phyloP scores from a whole-genome alignment of 345 rosid genomes.

The Jatropha curcas region DNA sequence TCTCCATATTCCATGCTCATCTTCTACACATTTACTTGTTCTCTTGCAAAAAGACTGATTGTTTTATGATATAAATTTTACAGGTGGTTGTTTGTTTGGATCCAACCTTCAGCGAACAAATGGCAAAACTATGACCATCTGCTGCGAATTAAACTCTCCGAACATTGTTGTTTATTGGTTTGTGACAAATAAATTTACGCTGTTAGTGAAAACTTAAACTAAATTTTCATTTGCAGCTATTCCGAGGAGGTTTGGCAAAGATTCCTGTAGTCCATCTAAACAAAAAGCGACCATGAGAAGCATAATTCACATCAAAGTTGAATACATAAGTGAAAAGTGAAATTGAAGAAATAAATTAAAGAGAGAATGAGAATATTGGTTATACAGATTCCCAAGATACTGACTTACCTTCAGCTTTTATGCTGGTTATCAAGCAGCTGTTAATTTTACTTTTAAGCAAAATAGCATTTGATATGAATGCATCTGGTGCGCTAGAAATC shows the following conservation, averaged over 20 bases:
- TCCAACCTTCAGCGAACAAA: slow-evolving; percentile 53
- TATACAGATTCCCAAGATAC: too few species aligned
- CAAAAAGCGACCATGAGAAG: background rate
- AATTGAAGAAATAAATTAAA: background rate
- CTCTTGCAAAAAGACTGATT: background rate
- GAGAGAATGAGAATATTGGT: background rate
- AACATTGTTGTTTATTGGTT: background rate
- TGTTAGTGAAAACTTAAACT: background rate
- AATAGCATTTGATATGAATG: too few species aligned
- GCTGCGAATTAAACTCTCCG: too few species aligned
- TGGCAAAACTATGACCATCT: slow-evolving; percentile 57
- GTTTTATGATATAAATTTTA: slow-evolving; percentile 5
- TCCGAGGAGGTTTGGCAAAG: background rate
- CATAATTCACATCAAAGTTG: background rate
- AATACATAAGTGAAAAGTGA: background rate
- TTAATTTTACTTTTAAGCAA: too few species aligned
- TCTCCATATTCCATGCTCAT: background rate
- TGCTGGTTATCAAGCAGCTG: too few species aligned
- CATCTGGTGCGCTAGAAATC: too few species aligned
- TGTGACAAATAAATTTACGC: background rate
- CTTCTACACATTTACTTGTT: background rate
- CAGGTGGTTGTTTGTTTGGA: slow-evolving; percentile 90
- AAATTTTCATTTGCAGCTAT: background rate
- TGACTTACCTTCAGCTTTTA: too few species aligned
- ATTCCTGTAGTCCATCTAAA: background rate